Base-by-base conservation (phyloP, 2,329 filamentous ascomycete genomes). In the Triangularia verruculosa region DNA sequence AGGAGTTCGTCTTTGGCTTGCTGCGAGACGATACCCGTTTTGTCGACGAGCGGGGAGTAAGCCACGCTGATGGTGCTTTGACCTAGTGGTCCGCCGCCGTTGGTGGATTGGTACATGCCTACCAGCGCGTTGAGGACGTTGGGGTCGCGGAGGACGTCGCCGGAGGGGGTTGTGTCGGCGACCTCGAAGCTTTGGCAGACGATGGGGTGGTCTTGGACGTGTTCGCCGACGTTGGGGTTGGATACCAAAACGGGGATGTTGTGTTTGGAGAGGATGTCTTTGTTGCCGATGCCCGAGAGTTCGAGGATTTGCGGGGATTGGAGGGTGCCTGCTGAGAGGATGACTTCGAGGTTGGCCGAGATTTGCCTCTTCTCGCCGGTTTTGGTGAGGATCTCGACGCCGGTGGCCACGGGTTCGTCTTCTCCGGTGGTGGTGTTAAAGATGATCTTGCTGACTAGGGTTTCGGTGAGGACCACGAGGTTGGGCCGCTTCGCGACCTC, bases 141-240 rank as follows among this genome's bases (percentile, higher is more conserved):
- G 1, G 76, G 72, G 8, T 79, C 73, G 22, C 73, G 74, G 13
- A 79, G 67, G 20, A 73, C 64, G 61, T 79, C 75, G 30, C 68
- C 70, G 0, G 77, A 76, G 11, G 77, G 75, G 27, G 78, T 71
- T 12, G 74, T 73, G 13, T 77, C 74, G 58, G 74, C 75, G 47
- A 79, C 76, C 43, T 80, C 78, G 70, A 81, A 79, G 71, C 65
- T 71, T 59, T 75, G 72, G 20, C 70, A 71, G 12, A 72, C 73
- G 54, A 75, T 74, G 28, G 74, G 70, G 61, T 83, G 79, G 65
- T 83, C 80, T 64, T 81, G 79, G 63, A 82, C 74, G 62, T 80
- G 75, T 62, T 77, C 74, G 22, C 81, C 80, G 2, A 83, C 79
- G 59, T 77, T 75, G 17, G 77, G 73, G 51, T 80, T 77, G 52